These are phyloP conservation scores for Diaporthe batatas DNA, from an alignment of 2,329 filamentous ascomycete species.

Conservation along the genomic window DNA sequence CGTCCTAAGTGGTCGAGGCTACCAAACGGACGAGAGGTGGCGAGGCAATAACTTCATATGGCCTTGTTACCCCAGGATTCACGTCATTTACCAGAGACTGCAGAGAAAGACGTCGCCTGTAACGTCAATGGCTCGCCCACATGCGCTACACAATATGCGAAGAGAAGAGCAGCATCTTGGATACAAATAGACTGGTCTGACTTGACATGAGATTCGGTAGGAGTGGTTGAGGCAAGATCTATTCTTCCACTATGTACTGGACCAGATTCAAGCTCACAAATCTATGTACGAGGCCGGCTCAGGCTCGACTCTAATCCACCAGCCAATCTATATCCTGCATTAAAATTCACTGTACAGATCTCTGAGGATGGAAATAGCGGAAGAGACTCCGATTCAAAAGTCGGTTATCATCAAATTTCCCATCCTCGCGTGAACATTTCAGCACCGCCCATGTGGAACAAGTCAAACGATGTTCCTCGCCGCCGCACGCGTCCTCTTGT, in stretches of 20 bases:
- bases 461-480: background rate
- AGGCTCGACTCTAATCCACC: background rate
- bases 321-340: conserved; percentile 1
- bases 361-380: background rate
- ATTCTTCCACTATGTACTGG: too few relatives aligned
- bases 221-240: background rate
- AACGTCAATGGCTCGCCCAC: conserved; percentile 52
- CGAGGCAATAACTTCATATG: conserved; percentile 43
- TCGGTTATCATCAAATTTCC: background rate
- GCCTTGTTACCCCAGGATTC: conserved; percentile 43
- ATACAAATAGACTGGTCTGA: conserved; percentile 1
- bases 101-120: conserved; percentile 46
- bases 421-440: background rate
- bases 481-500: background rate
- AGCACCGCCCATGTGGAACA: background rate
- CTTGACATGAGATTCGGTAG: background rate
- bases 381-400: background rate
- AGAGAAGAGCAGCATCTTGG: conserved; percentile 5
- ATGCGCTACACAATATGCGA: conserved; percentile 44
- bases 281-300: background rate
- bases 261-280: background rate
- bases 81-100: conserved; percentile 38
- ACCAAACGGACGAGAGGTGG: conserved; percentile 44
- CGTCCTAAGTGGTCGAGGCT: conserved; percentile 42
- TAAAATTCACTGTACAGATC: background rate